A percentile compares a stretch with the other conserved stretches of the same genome.
phyloP scores from a whole-genome alignment of 495 filamentous ascomycete species.

The Lineolata rhizophorae region DNA sequence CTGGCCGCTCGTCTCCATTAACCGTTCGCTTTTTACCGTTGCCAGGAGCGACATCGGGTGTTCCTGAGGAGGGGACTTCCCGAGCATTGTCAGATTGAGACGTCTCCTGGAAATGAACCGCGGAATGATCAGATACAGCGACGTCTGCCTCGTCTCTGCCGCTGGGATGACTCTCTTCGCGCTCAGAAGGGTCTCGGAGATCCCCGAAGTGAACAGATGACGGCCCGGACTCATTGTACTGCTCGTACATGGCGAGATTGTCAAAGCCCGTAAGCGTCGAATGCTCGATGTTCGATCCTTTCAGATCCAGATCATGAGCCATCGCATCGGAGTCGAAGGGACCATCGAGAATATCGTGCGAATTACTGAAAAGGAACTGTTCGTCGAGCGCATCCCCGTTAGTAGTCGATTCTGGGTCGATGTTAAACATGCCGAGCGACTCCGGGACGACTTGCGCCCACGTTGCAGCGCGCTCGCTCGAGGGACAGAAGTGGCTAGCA shows the following conservation, averaged over 20 bases:
- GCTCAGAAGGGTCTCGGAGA: conserved; percentile 6
- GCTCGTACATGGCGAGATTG: conserved; percentile 5
- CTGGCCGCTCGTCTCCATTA: too few relatives aligned
- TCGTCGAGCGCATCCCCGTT: too few relatives aligned
- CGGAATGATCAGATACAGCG: not conserved
- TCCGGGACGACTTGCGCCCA: too few relatives aligned
- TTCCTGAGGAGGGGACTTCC: conserved; percentile 3
- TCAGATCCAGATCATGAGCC: not conserved
- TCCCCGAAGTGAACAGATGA: conserved; percentile 11
- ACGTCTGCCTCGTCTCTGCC: conserved; percentile 1
- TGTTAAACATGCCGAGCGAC: not conserved
- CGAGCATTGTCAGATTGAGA: not conserved
- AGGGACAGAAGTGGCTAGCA: too few relatives aligned
- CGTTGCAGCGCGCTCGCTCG: too few relatives aligned
- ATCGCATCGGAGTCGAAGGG: not conserved
- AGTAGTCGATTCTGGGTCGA: not conserved
- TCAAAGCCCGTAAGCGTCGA: conserved; percentile 8
- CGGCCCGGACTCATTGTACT: conserved; percentile 11
- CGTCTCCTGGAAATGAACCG: not conserved
- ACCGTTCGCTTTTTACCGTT: not conserved
- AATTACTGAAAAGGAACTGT: too few relatives aligned
- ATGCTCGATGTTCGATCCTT: not conserved
- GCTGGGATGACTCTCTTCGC: conserved; percentile 7
- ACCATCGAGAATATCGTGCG: not conserved
- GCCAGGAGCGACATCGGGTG: not conserved